Conservation (phyloP, 768 basidiomycete species). For the Termitomyces sp. region DNA sequence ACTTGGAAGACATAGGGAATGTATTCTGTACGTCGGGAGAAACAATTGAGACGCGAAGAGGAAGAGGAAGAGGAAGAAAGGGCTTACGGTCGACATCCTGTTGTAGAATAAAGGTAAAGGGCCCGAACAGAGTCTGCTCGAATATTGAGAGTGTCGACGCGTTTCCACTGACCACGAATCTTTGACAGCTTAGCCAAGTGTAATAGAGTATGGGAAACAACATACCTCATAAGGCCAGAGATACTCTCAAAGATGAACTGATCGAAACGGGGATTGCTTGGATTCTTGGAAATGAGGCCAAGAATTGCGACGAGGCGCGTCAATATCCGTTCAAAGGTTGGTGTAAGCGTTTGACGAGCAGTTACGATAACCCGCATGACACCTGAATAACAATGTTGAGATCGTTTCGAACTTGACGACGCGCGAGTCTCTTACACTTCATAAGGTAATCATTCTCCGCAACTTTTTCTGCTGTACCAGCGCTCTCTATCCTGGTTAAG, state of each 20-base stretch:
- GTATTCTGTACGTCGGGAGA: constrained; percentile 59
- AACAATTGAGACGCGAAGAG: not conserved
- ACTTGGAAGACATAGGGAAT: constrained; percentile 98
- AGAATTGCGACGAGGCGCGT: constrained; percentile 78
- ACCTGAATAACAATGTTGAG: constrained; percentile 43
- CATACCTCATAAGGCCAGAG: constrained; percentile 84
- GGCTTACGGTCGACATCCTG: constrained; percentile 88
- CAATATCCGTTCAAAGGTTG: constrained; percentile 63
- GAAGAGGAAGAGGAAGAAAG: not conserved
- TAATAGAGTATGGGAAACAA: not conserved
- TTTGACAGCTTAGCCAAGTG: constrained; percentile 21
- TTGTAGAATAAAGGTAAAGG: constrained; percentile 84
- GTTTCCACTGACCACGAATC: constrained; percentile 77
- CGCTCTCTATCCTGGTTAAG: constrained; percentile 75
- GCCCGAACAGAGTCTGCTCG: constrained; percentile 78
- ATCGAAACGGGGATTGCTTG: constrained; percentile 96
- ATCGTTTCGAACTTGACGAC: not conserved
- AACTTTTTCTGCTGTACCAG: constrained; percentile 82
- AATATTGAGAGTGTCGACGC: constrained; percentile 68
- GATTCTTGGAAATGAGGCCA: constrained; percentile 88
- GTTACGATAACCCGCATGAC: constrained; percentile 93
- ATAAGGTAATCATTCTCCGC: constrained; percentile 98
- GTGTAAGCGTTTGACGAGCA: constrained; percentile 72
- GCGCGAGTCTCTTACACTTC: constrained; percentile 68
- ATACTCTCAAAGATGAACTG: constrained; percentile 97